phyloP scores from a whole-genome alignment of 2,329 filamentous ascomycete species.

The Rutstroemia sp. region DNA sequence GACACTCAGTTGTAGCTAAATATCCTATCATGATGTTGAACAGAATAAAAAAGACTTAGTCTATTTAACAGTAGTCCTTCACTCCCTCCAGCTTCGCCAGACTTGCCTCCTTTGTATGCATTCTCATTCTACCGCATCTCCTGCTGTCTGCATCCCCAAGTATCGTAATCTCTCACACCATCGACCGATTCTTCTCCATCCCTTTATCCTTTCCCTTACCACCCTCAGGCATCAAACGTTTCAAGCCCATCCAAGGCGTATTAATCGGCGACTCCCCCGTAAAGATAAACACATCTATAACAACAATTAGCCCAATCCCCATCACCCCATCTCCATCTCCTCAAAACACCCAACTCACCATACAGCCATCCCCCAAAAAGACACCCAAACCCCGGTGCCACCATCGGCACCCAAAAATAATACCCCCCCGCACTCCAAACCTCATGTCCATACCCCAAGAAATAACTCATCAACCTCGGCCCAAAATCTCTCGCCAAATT shows the following conservation, averaged over 20 bases:
- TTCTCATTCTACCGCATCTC: no score
- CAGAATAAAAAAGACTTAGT: no score
- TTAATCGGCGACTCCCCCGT: conserved; percentile 25
- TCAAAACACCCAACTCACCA: conserved; percentile 24
- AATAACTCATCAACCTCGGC: conserved; percentile 57
- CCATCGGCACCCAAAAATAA: conserved; percentile 71
- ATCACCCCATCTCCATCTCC: no score
- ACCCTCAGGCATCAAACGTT: conserved; percentile 10
- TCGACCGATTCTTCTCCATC: background rate
- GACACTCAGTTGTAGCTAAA: no score
- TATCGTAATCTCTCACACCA: background rate
- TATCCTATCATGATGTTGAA: no score
- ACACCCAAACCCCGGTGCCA: conserved; percentile 60
- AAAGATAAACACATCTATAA: conserved; percentile 44
- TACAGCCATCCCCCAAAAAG: conserved; percentile 60
- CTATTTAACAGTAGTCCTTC: no score
- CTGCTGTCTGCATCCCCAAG: no score
- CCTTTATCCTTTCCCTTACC: background rate
- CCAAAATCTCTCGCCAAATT: conserved; percentile 66
- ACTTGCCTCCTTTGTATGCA: no score
- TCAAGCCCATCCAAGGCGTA: conserved; percentile 27
- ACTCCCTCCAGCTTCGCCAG: no score
- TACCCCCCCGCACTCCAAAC: conserved; percentile 62
- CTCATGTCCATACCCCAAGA: conserved; percentile 59
- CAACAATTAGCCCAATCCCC: background rate